These are phyloP conservation scores for Dentipellis sp. DNA, from an alignment of 768 basidiomycete genomes.

Conservation along the genomic window DNA sequence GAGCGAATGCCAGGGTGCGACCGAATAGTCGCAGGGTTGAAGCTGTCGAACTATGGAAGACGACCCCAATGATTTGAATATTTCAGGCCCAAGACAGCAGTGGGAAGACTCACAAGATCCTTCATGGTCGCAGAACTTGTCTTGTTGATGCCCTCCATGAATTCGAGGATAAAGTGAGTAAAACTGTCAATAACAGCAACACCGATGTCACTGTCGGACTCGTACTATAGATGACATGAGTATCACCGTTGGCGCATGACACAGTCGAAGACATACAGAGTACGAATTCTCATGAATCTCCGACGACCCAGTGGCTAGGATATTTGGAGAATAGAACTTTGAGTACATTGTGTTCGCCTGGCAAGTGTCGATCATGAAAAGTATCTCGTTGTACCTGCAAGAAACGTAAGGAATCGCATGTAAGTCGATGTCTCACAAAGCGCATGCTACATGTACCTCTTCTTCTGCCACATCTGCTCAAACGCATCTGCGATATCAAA, in stretches of 20 bases:
- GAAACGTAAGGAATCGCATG: neutral
- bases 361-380: conserved; percentile 98
- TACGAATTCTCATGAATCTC: conserved; percentile 84
- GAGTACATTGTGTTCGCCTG: conserved; percentile 95
- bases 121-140: conserved; percentile 73
- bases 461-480: conserved; percentile 98
- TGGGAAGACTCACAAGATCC: conserved; percentile 57
- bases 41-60: conserved; percentile 62
- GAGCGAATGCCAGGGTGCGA: conserved; percentile 88
- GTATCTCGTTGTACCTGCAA: conserved; percentile 81
- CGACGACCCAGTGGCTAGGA: conserved; percentile 86
- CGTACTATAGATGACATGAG: conserved; percentile 46
- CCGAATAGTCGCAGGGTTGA: conserved; percentile 62
- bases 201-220: conserved; percentile 90
- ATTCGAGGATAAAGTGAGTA: conserved; percentile 87
- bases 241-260: neutral
- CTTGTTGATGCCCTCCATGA: conserved; percentile 89
- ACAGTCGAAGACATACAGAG: conserved; percentile 46
- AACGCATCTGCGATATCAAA: conserved; percentile 98
- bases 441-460: conserved; percentile 45
- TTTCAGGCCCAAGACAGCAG: neutral
- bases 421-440: neutral
- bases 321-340: conserved; percentile 88
- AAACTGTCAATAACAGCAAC: conserved; percentile 93
- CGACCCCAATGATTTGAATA: neutral